Evolutionary conservation across 2,329 filamentous ascomycete genomes (phyloP).

Genomic region (Monosporascus ibericus): DNA sequence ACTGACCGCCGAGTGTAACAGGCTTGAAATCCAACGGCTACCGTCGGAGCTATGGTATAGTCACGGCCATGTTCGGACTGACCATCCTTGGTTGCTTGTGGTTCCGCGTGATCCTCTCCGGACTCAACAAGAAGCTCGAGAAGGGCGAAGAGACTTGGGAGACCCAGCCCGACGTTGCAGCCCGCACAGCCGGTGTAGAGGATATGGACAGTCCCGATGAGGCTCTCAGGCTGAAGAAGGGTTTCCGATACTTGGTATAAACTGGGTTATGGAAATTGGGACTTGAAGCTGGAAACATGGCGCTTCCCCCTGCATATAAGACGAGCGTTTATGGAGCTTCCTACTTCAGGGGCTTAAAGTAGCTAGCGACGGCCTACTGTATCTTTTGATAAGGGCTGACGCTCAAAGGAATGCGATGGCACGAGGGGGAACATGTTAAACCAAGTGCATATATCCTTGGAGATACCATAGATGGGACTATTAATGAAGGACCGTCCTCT

Average conservation of each 20-base stretch:
- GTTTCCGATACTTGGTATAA: slow-evolving; percentile 41
- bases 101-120: slow-evolving; percentile 40
- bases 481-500: too few relatives aligned
- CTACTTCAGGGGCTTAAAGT: too few relatives aligned
- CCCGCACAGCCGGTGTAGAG: slow-evolving; percentile 33
- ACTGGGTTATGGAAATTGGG: neutral
- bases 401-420: too few relatives aligned
- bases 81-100: slow-evolving; percentile 46
- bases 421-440: too few relatives aligned
- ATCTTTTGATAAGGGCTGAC: too few relatives aligned
- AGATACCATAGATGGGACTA: too few relatives aligned
- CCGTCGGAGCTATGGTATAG: slow-evolving; percentile 59
- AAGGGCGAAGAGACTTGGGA: slow-evolving; percentile 34
- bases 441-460: too few relatives aligned
- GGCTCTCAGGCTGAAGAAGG: slow-evolving; percentile 37
- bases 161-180: slow-evolving; percentile 30
- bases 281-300: too few relatives aligned
- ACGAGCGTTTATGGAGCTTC: too few relatives aligned
- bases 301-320: too few relatives aligned
- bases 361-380: too few relatives aligned
- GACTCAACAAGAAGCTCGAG: slow-evolving; percentile 42
- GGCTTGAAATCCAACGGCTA: slow-evolving; percentile 51
- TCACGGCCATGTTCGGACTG: slow-evolving; percentile 57
- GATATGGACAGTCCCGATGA: slow-evolving; percentile 36
- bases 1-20: neutral